A percentile compares a stretch with the other conserved stretches of the same genome.
Evolutionary conservation across 257 asterid genomes (phyloP).

Genomic region (Coffea canephora): DNA sequence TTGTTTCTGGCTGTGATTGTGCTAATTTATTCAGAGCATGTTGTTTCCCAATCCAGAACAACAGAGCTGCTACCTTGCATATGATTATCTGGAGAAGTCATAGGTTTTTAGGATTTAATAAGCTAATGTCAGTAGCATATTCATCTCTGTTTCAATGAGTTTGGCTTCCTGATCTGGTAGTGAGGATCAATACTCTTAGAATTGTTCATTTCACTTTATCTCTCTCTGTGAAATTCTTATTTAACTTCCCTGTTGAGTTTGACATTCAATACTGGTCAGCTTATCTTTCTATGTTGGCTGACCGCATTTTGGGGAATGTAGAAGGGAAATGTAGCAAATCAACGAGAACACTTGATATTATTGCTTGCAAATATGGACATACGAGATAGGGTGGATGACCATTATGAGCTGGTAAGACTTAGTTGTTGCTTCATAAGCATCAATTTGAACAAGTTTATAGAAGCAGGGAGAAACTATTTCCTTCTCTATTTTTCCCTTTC

Average conservation of each 20-base stretch:
- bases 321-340: constrained; percentile 99
- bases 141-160: neutral
- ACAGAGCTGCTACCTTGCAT: too few species aligned
- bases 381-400: constrained; percentile 58
- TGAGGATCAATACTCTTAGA: neutral
- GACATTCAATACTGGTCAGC: constrained; percentile 15
- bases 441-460: constrained; percentile 1
- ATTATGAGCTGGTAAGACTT: constrained; percentile 50
- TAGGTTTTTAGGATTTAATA: neutral
- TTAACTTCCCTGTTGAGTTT: neutral
- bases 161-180: neutral
- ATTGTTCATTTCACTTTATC: neutral
- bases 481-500: neutral
- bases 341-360: constrained; percentile 94
- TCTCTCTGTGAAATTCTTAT: neutral
- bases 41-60: too few species aligned
- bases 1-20: too few species aligned
- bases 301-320: constrained; percentile 41
- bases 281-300: constrained; percentile 28
- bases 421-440: constrained; percentile 18
- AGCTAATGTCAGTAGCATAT: neutral
- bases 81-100: neutral
- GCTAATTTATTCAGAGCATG: too few species aligned
- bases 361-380: constrained; percentile 91
- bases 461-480: neutral